Evolutionary conservation across 345 rosid species (phyloP).

Genomic region (Linum lewisii): DNA sequence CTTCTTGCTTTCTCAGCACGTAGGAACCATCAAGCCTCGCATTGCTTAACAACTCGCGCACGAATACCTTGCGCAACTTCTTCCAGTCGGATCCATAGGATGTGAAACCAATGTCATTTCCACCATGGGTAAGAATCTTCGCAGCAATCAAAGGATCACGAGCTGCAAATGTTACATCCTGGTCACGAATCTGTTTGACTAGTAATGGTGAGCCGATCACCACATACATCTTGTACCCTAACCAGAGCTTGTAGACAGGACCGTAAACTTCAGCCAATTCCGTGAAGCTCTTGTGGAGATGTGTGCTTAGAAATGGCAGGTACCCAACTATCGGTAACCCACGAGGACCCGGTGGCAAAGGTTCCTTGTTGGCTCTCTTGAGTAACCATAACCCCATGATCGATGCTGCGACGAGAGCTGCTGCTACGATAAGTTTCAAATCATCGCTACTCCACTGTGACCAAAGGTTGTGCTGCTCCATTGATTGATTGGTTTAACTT

Average conservation of each 20-base stretch:
- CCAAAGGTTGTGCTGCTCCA: no score
- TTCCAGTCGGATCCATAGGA: constrained; percentile 38
- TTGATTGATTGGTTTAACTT: no score
- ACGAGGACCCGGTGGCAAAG: constrained; percentile 7
- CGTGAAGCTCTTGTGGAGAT: constrained; percentile 22
- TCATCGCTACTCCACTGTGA: no score
- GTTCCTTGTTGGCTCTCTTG: not conserved
- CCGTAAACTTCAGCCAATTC: constrained; percentile 18
- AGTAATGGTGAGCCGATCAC: constrained; percentile 25
- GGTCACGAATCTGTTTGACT: constrained; percentile 19
- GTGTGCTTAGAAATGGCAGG: constrained; percentile 19
- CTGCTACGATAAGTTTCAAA: no score
- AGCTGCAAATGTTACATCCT: constrained; percentile 20
- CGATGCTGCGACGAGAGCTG: not conserved
- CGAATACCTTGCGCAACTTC: constrained; percentile 30
- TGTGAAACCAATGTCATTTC: constrained; percentile 25
- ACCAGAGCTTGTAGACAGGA: constrained; percentile 21
- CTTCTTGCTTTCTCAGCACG: constrained; percentile 24
- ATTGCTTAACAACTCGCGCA: constrained; percentile 23
- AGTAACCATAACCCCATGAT: not conserved
- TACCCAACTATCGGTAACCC: constrained; percentile 14
- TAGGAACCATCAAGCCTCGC: constrained; percentile 25
- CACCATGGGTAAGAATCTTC: constrained; percentile 19
- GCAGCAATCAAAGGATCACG: constrained; percentile 16
- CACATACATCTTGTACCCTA: constrained; percentile 18